A percentile compares a stretch with the other conserved stretches of the same genome.
These are phyloP conservation scores for Odontarrhena argentea DNA, from an alignment of 345 rosid species.

Conservation along the genomic window DNA sequence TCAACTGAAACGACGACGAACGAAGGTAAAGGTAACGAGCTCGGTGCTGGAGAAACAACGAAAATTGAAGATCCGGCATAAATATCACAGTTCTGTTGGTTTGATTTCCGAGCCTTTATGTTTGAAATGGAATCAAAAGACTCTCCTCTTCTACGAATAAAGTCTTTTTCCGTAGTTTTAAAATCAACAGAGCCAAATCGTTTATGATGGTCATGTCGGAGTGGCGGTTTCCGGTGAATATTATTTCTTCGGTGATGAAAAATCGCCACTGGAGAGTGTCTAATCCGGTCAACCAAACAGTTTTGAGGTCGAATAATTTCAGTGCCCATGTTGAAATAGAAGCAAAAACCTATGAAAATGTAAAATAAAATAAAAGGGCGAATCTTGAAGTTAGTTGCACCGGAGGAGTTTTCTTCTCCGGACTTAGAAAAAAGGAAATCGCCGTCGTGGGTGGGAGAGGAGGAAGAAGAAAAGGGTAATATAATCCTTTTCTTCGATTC, in stretches of 20 bases:
- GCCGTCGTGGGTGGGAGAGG: neutral
- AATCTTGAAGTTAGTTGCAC: neutral
- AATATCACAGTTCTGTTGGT: constrained; percentile 41
- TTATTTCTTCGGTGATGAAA: constrained; percentile 54
- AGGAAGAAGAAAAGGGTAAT: constrained; percentile 41
- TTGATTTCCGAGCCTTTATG: constrained; percentile 36
- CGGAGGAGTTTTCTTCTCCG: neutral
- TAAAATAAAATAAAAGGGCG: neutral
- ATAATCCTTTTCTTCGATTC: constrained; percentile 39
- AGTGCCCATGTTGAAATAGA: constrained; percentile 62
- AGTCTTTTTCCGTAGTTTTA: constrained; percentile 27
- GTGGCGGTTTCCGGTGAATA: constrained; percentile 49
- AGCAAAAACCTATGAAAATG: neutral
- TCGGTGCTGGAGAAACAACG: constrained; percentile 61
- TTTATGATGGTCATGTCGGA: constrained; percentile 44
- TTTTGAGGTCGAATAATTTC: constrained; percentile 78
- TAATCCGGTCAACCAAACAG: constrained; percentile 51
- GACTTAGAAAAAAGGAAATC: neutral
- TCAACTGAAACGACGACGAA: constrained; percentile 47
- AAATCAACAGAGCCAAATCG: constrained; percentile 47
- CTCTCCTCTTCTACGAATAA: constrained; percentile 56
- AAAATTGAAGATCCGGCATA: constrained; percentile 67
- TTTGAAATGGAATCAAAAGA: constrained; percentile 50
- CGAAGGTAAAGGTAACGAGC: constrained; percentile 66
- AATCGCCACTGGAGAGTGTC: constrained; percentile 48